phyloP scores from a whole-genome alignment of 768 basidiomycete species.

The Podaxis sp. region DNA sequence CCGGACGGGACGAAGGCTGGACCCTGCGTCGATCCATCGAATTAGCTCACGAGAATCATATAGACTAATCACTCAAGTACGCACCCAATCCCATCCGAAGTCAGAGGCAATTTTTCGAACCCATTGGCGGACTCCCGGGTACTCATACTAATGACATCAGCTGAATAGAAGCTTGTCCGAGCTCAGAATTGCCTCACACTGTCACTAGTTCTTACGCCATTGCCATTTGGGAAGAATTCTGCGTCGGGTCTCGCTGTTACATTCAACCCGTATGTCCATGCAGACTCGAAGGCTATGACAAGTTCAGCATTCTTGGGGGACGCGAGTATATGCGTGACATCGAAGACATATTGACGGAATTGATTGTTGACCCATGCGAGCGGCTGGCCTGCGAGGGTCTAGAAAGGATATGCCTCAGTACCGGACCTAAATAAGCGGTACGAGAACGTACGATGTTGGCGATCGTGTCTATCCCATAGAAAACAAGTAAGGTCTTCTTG shows the following conservation, averaged over 20 bases:
- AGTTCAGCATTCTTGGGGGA: slow-evolving; percentile 41
- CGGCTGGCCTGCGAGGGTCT: slow-evolving; percentile 52
- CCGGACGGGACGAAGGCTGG: slow-evolving; percentile 59
- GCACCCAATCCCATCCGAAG: slow-evolving; percentile 66
- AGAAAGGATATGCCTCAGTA: neutral
- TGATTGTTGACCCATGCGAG: slow-evolving; percentile 61
- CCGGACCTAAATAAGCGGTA: neutral
- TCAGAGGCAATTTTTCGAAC: slow-evolving; percentile 53
- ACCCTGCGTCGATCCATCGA: slow-evolving; percentile 33
- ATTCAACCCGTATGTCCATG: slow-evolving; percentile 53
- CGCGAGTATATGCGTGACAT: slow-evolving; percentile 43
- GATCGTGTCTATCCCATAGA: slow-evolving; percentile 58
- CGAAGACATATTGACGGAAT: slow-evolving; percentile 54
- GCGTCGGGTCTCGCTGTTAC: slow-evolving; percentile 49
- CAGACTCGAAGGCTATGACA: slow-evolving; percentile 53
- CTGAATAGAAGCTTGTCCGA: neutral
- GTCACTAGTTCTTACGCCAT: slow-evolving; percentile 13
- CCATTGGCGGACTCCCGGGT: slow-evolving; percentile 46
- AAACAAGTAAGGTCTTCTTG: slow-evolving; percentile 44
- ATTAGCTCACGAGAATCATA: neutral
- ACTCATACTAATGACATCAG: slow-evolving; percentile 41
- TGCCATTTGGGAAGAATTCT: slow-evolving; percentile 39
- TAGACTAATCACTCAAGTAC: slow-evolving; percentile 24
- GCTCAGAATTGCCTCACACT: neutral
- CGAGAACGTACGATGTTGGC: slow-evolving; percentile 47